Evolutionary conservation across 257 asterid genomes (phyloP).

Genomic region (Solanum etuberosum): DNA sequence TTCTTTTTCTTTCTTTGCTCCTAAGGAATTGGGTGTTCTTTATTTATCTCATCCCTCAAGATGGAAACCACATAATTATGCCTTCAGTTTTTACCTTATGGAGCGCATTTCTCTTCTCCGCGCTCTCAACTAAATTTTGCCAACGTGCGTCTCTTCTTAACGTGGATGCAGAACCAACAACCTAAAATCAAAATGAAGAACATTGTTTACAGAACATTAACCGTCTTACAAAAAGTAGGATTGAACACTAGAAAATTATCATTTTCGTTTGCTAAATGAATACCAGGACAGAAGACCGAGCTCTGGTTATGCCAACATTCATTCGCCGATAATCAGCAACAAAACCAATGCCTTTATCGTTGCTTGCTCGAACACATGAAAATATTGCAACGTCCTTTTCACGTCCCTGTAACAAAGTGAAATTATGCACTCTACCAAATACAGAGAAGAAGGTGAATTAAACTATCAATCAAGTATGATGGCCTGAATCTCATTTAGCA

Average conservation of each 20-base stretch:
- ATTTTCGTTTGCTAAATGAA: background rate
- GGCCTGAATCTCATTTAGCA: background rate
- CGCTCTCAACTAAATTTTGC: constrained; percentile 74
- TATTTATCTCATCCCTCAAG: background rate
- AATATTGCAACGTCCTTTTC: constrained; percentile 94
- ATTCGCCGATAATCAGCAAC: constrained; percentile 88
- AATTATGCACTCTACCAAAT: background rate
- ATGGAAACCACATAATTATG: background rate
- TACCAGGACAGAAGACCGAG: constrained; percentile 96
- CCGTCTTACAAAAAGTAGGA: background rate
- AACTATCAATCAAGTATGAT: background rate
- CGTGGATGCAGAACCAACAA: constrained; percentile 92
- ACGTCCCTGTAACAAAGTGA: constrained; percentile 54
- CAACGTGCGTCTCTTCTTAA: constrained; percentile 71
- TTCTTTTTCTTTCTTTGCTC: background rate
- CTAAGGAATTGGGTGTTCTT: background rate
- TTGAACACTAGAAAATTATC: background rate
- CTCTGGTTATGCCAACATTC: constrained; percentile 98
- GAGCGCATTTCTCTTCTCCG: constrained; percentile 57
- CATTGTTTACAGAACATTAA: background rate
- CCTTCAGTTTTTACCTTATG: constrained; percentile 42
- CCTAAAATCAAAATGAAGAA: constrained; percentile 26
- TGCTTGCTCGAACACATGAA: constrained; percentile 87
- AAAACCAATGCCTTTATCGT: constrained; percentile 68
- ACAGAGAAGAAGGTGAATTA: background rate